A percentile compares a stretch with the other conserved stretches of the same genome.
Conservation (phyloP, 352 stramenopile genomes). For the Globisporangium ultimum region DNA sequence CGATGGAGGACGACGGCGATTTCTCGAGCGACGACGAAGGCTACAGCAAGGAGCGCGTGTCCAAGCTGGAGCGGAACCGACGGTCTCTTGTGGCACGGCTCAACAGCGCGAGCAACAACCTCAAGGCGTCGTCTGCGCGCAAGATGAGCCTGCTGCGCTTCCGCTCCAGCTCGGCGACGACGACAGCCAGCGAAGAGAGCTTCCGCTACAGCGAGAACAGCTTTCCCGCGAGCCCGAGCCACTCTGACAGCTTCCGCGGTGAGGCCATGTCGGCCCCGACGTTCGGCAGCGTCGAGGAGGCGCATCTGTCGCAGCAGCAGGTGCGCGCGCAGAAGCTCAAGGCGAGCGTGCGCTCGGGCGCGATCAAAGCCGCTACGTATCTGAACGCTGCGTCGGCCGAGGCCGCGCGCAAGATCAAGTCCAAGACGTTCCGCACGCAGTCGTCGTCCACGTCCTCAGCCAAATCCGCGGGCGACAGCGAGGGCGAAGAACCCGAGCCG, state of each 20-base stretch:
- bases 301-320: constrained; percentile 21
- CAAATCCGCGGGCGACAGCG: constrained; percentile 24
- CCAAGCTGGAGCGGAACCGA: constrained; percentile 15
- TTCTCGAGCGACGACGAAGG: constrained; percentile 65
- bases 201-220: constrained; percentile 19
- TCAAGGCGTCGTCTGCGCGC: constrained; percentile 23
- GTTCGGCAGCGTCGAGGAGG: constrained; percentile 17
- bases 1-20: constrained; percentile 30
- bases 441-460: neutral
- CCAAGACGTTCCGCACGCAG: constrained; percentile 18
- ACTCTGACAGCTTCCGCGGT: constrained; percentile 9
- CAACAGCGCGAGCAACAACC: constrained; percentile 19
- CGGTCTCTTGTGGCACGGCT: constrained; percentile 24
- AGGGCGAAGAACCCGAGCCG: constrained; percentile 23
- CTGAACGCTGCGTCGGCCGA: constrained; percentile 51
- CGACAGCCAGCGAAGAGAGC: constrained; percentile 50
- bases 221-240: constrained; percentile 16
- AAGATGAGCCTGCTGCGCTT: constrained; percentile 36
- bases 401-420: constrained; percentile 51
- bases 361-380: constrained; percentile 41
- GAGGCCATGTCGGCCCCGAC: constrained; percentile 11
- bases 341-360: constrained; percentile 21
- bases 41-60: constrained; percentile 26
- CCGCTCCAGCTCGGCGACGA: constrained; percentile 49
- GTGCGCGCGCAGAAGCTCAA: constrained; percentile 31